Evolutionary conservation across 495 filamentous ascomycete species (phyloP).

Genomic region (Aspergillus cristatus): DNA sequence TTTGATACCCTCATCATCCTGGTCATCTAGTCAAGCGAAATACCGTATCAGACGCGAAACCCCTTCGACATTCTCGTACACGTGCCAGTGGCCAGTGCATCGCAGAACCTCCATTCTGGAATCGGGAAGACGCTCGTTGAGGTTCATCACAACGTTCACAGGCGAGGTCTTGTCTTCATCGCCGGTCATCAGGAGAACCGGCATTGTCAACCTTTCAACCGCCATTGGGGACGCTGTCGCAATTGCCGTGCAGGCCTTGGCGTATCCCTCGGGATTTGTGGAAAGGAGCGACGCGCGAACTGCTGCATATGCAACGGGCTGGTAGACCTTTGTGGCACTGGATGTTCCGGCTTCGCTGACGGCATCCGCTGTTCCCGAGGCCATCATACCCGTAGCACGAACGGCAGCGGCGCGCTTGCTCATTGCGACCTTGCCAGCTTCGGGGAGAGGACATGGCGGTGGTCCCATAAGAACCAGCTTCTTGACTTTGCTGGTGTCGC

Average conservation of each 20-base stretch:
- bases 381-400: conserved; percentile 32
- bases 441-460: conserved; percentile 26
- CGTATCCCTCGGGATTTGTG: conserved; percentile 45
- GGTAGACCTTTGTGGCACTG: conserved; percentile 19
- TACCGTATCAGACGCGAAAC: conserved; percentile 12
- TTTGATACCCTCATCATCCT: too few relatives aligned
- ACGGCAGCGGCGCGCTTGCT: conserved; percentile 30
- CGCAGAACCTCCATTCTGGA: conserved; percentile 17
- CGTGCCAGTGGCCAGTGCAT: conserved; percentile 36
- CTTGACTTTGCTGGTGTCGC: conserved; percentile 26
- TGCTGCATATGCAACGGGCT: conserved; percentile 28
- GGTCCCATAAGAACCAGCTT: conserved; percentile 36
- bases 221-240: conserved; percentile 25
- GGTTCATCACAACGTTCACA: conserved; percentile 10
- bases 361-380: conserved; percentile 25
- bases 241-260: conserved; percentile 43
- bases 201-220: conserved; percentile 13
- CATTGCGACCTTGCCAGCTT: conserved; percentile 13
- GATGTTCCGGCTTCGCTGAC: conserved; percentile 25
- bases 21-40: background rate
- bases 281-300: conserved; percentile 30
- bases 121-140: conserved; percentile 14
- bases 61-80: conserved; percentile 27
- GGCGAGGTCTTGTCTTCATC: conserved; percentile 34
- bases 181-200: conserved; percentile 29